phyloP scores from a whole-genome alignment of 352 stramenopile genomes.

The Phytopythium oedochilum region DNA sequence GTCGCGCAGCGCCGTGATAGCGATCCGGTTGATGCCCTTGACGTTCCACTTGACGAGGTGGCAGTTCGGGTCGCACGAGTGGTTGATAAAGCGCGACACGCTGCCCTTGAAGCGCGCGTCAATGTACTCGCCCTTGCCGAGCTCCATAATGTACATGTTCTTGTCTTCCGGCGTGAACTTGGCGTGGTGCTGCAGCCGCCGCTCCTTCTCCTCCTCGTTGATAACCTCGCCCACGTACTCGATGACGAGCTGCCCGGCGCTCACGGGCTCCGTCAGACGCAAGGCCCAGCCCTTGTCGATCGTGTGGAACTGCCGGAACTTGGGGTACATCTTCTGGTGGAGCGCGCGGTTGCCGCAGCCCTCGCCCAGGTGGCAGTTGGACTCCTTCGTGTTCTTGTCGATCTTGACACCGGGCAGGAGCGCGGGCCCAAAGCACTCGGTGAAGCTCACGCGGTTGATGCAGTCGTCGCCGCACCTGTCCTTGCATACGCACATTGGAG shows the following conservation, averaged over 20 bases:
- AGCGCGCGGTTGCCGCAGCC: slow-evolving; percentile 90
- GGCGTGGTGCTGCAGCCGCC: slow-evolving; percentile 79
- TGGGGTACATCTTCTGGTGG: slow-evolving; percentile 73
- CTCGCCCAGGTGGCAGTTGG: slow-evolving; percentile 90
- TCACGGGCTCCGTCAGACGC: slow-evolving; percentile 71
- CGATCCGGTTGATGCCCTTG: slow-evolving; percentile 88
- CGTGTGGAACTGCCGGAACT: slow-evolving; percentile 72
- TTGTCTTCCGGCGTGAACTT: slow-evolving; percentile 90
- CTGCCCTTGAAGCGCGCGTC: slow-evolving; percentile 93
- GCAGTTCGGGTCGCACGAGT: slow-evolving; percentile 96
- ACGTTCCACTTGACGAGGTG: slow-evolving; percentile 94
- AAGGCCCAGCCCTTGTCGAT: slow-evolving; percentile 92
- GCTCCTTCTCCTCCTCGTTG: slow-evolving; percentile 89
- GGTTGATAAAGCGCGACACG: slow-evolving; percentile 96
- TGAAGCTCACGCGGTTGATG: slow-evolving; percentile 91
- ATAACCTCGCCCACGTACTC: slow-evolving; percentile 96
- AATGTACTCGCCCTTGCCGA: slow-evolving; percentile 92
- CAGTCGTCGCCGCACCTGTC: slow-evolving; percentile 88
- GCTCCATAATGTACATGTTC: slow-evolving; percentile 96
- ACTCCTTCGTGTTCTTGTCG: slow-evolving; percentile 70
- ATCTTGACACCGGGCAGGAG: slow-evolving; percentile 53
- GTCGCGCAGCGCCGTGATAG: slow-evolving; percentile 89
- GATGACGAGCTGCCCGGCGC: slow-evolving; percentile 86
- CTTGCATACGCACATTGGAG: slow-evolving; percentile 77
- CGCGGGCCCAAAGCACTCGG: slow-evolving; percentile 88